phyloP scores from a whole-genome alignment of 257 asterid species.

The Plantago ovata region DNA sequence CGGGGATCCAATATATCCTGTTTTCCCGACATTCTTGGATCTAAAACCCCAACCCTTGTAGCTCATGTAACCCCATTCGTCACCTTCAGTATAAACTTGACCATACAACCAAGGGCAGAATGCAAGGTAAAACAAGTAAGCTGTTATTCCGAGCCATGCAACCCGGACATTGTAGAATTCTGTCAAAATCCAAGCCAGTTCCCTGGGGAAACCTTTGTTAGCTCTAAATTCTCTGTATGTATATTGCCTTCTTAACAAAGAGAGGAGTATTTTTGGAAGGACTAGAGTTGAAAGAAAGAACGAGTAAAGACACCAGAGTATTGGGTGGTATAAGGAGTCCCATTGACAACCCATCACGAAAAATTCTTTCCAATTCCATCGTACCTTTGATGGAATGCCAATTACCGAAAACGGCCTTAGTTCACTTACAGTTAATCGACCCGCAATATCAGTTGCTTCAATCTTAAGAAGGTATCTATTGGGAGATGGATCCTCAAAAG shows the following conservation, averaged over 20 bases:
- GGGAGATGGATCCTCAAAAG: slow-evolving; percentile 84
- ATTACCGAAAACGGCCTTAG: slow-evolving; percentile 74
- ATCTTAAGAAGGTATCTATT: slow-evolving; percentile 69
- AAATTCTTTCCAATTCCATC: slow-evolving; percentile 80
- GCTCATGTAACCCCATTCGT: slow-evolving; percentile 72
- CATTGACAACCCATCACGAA: slow-evolving; percentile 95
- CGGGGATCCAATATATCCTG: slow-evolving; percentile 70
- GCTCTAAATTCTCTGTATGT: slow-evolving; percentile 42
- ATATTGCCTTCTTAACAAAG: slow-evolving; percentile 38
- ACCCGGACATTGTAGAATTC: slow-evolving; percentile 47
- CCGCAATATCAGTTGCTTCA: slow-evolving; percentile 57
- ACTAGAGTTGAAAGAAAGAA: slow-evolving; percentile 43
- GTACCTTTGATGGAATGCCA: slow-evolving; percentile 51
- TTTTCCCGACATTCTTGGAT: slow-evolving; percentile 22
- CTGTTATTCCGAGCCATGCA: slow-evolving; percentile 43
- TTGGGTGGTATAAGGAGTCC: slow-evolving; percentile 70
- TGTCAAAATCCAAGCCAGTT: slow-evolving; percentile 48
- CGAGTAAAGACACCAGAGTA: slow-evolving; percentile 51
- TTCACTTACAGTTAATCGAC: slow-evolving; percentile 56
- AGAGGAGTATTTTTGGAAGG: slow-evolving; percentile 47
- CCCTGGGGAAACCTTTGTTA: slow-evolving; percentile 41
- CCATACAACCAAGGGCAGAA: slow-evolving; percentile 88
- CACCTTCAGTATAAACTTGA: slow-evolving; percentile 45
- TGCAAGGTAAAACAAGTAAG: slow-evolving; percentile 73
- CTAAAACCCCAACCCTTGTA: slow-evolving; percentile 75